phyloP scores from a whole-genome alignment of 768 basidiomycete genomes.

The Boletus pseudo-olivaceus region DNA sequence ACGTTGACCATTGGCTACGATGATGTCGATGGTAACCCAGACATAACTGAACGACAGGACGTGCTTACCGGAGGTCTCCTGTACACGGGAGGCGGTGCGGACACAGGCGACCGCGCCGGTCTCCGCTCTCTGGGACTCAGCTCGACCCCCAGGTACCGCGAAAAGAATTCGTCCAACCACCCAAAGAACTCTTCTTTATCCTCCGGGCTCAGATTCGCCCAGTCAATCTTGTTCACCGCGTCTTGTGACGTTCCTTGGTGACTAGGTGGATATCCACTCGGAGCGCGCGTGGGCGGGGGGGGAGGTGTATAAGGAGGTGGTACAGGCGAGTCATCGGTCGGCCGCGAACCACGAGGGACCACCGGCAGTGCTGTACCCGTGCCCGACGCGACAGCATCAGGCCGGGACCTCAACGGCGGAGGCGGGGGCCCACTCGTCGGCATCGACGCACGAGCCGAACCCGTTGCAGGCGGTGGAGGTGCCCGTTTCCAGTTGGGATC shows the following conservation, averaged over 20 bases:
- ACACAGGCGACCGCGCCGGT: background rate
- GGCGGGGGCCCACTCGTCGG: conserved; percentile 23
- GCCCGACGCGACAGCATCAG: conserved; percentile 6
- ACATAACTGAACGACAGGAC: background rate
- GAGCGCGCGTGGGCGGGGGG: conserved; percentile 27
- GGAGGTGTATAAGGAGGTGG: conserved; percentile 15
- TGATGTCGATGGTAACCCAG: background rate
- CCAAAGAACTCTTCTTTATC: conserved; percentile 72
- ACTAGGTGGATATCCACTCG: conserved; percentile 24
- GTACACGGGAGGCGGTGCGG: background rate
- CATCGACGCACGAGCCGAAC: conserved; percentile 1
- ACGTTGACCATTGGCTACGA: conserved; percentile 23
- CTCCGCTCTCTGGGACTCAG: conserved; percentile 11
- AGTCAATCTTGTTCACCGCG: conserved; percentile 45
- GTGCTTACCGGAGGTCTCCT: conserved; percentile 19
- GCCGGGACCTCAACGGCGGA: conserved; percentile 33
- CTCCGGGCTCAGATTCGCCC: conserved; percentile 60
- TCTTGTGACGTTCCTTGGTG: conserved; percentile 4
- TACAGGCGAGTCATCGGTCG: conserved; percentile 7
- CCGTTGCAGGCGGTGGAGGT: conserved; percentile 37
- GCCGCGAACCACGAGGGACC: conserved; percentile 14
- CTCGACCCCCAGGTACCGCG: conserved; percentile 36
- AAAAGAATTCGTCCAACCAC: conserved; percentile 83
- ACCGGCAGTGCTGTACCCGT: conserved; percentile 8
- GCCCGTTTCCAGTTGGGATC: conserved; percentile 51